Evolutionary conservation across 257 asterid species (phyloP).

Genomic region (Striga asiatica): DNA sequence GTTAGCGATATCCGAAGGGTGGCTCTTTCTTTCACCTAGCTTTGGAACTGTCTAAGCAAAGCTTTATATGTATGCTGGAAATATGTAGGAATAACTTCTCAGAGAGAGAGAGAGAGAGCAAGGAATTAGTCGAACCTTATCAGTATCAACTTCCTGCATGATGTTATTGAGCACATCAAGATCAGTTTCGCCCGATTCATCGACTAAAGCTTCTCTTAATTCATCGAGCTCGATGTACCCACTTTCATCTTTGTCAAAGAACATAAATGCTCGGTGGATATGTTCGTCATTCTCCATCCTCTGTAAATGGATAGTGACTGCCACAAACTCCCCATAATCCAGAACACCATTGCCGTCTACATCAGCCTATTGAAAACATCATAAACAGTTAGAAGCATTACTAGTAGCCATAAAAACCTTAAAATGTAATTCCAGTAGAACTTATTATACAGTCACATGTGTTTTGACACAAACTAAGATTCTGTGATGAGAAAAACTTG

Average conservation of each 20-base stretch:
- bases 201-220: constrained; percentile 62
- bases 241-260: constrained; percentile 75
- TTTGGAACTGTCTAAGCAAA: neutral
- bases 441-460: no score
- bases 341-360: constrained; percentile 80
- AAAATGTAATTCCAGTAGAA: no score
- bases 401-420: neutral
- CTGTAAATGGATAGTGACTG: constrained; percentile 85
- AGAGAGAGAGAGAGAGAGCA: neutral
- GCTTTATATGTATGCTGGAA: no score
- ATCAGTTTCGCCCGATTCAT: constrained; percentile 67
- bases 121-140: constrained; percentile 47
- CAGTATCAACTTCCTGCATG: constrained; percentile 83
- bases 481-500: no score
- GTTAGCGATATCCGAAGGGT: no score
- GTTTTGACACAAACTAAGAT: no score
- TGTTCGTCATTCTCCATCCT: constrained; percentile 87
- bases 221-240: constrained; percentile 78
- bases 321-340: constrained; percentile 94
- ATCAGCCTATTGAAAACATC: constrained; percentile 53
- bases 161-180: constrained; percentile 47
- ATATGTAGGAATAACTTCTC: no score
- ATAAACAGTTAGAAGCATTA: neutral
- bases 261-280: constrained; percentile 62
- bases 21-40: no score